These are phyloP conservation scores for Paramarasmius palmivorus DNA, from an alignment of 1,284 basidiomycete species.

Conservation along the genomic window DNA sequence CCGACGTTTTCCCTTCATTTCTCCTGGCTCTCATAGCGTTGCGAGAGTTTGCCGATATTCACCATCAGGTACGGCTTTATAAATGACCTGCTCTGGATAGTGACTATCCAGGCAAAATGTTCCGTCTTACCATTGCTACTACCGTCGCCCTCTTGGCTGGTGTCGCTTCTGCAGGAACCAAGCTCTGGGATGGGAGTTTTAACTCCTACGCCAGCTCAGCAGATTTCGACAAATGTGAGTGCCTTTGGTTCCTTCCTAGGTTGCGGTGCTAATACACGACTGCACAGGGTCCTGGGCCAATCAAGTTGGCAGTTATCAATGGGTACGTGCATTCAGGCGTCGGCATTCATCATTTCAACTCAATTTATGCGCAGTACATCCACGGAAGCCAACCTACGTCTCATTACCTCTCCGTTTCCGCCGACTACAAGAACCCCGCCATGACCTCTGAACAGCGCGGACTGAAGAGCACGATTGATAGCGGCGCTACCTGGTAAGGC, in stretches of 20 bases:
- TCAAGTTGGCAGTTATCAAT: constrained; percentile 59
- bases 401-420: constrained; percentile 51
- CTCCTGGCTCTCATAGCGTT: constrained; percentile 22
- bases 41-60: constrained; percentile 36
- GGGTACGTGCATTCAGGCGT: constrained; percentile 34
- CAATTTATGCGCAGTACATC: constrained; percentile 47
- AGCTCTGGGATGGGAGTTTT: constrained; percentile 56
- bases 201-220: constrained; percentile 46
- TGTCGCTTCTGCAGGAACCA: constrained; percentile 45
- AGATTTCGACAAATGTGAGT: constrained; percentile 56
- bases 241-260: not conserved
- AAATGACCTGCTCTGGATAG: not conserved
- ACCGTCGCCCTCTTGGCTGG: constrained; percentile 30
- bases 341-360: not conserved
- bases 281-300: constrained; percentile 56
- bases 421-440: constrained; percentile 64
- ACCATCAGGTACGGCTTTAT: constrained; percentile 13
- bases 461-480: constrained; percentile 56
- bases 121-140: constrained; percentile 25
- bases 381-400: constrained; percentile 55
- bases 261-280: constrained; percentile 1
- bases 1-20: constrained; percentile 36
- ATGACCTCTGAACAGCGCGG: constrained; percentile 52
- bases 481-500: constrained; percentile 53
- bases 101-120: constrained; percentile 22